A percentile compares a stretch with the other conserved stretches of the same genome.
These are phyloP conservation scores for Boletus rubescentipes DNA, from an alignment of 768 basidiomycete species.

Conservation along the genomic window DNA sequence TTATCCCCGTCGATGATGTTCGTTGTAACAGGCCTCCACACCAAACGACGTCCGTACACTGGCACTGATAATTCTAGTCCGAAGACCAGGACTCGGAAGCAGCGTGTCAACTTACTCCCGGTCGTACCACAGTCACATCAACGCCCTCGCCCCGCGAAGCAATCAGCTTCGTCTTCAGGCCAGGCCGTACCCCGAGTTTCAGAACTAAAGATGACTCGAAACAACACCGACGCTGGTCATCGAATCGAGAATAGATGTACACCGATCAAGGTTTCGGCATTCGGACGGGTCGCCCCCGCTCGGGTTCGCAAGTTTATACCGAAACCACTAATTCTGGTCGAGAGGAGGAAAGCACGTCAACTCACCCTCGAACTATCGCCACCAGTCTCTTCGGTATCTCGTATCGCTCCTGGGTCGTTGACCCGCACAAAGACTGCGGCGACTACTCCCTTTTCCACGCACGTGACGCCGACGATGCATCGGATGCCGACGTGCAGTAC, in stretches of 20 bases:
- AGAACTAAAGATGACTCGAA: constrained; percentile 5
- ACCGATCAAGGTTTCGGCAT: not conserved
- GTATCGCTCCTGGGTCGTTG: not conserved
- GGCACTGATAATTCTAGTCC: not conserved
- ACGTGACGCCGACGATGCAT: constrained; percentile 8
- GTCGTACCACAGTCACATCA: not conserved
- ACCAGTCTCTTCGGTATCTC: not conserved
- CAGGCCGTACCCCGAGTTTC: not conserved
- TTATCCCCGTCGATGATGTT: constrained; percentile 18
- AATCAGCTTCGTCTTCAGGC: not conserved
- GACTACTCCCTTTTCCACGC: not conserved
- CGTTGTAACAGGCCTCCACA: constrained; percentile 22
- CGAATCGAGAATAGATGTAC: not conserved
- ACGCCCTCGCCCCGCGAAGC: not conserved
- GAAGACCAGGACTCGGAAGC: not conserved
- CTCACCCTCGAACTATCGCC: not conserved
- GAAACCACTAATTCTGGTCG: constrained; percentile 25
- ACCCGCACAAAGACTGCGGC: not conserved
- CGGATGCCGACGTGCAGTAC: not conserved
- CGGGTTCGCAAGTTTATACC: constrained; percentile 22
- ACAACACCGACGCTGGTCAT: not conserved
- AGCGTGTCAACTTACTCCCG: not conserved
- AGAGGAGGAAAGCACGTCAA: constrained; percentile 24
- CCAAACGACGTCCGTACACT: constrained; percentile 17
- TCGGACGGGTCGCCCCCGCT: not conserved